Evolutionary conservation across 1,139 yeast species (phyloP).

Genomic region (Zygosaccharomyces pseudobailii): DNA sequence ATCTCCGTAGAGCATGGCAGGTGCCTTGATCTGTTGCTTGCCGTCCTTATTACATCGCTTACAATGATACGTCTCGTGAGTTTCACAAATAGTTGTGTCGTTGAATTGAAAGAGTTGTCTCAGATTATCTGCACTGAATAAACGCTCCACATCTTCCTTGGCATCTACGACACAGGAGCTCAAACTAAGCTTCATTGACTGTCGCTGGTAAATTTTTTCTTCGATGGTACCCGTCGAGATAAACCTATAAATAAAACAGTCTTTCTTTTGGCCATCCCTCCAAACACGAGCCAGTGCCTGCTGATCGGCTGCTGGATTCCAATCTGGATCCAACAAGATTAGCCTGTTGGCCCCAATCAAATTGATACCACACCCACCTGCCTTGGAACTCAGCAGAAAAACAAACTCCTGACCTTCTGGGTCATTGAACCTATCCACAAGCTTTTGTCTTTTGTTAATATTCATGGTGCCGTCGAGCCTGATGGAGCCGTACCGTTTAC

Average conservation of each 20-base stretch:
- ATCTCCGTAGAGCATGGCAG: slow-evolving; percentile 95
- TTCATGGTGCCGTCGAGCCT: slow-evolving; percentile 91
- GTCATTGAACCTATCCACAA: slow-evolving; percentile 86
- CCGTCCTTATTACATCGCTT: slow-evolving; percentile 65
- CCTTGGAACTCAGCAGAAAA: slow-evolving; percentile 85
- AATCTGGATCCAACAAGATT: slow-evolving; percentile 88
- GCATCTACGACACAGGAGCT: slow-evolving; percentile 97
- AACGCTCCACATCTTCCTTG: slow-evolving; percentile 88
- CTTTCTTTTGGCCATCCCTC: slow-evolving; percentile 98
- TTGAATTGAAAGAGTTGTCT: slow-evolving; percentile 71
- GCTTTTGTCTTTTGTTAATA: slow-evolving; percentile 85
- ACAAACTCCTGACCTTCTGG: slow-evolving; percentile 88
- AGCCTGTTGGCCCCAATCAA: slow-evolving; percentile 93
- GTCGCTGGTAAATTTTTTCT: slow-evolving; percentile 93
- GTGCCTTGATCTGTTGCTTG: slow-evolving; percentile 61
- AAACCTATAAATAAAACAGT: slow-evolving; percentile 89
- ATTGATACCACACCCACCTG: slow-evolving; percentile 99
- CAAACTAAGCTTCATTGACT: slow-evolving; percentile 89
- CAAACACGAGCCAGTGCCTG: slow-evolving; percentile 97
- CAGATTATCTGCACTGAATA: slow-evolving; percentile 78
- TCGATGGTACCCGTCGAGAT: slow-evolving; percentile 94
- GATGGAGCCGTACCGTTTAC: slow-evolving; percentile 67
- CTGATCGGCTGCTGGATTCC: slow-evolving; percentile 99
- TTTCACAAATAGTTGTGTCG: slow-evolving; percentile 70
- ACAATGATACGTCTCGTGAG: slow-evolving; percentile 90